Conservation (phyloP, 441 rosid genomes). For the Gossypium trilobum region DNA sequence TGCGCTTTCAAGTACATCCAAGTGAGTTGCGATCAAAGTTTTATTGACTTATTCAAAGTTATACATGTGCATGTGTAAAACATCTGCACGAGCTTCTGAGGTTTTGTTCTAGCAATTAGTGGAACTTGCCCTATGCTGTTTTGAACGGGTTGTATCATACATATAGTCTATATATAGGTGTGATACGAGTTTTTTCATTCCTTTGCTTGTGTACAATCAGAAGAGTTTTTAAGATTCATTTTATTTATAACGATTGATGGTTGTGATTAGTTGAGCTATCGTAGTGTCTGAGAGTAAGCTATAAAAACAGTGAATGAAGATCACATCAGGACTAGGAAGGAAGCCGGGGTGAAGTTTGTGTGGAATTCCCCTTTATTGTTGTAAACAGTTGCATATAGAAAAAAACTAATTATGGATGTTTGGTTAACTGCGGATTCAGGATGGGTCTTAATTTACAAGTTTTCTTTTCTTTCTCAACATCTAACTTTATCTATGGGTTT, state of each 20-base stretch:
- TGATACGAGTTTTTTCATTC: not conserved
- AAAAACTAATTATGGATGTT: not conserved
- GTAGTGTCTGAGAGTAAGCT: not conserved
- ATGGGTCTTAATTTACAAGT: not conserved
- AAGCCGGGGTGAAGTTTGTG: not conserved
- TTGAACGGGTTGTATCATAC: not conserved
- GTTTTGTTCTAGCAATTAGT: not conserved
- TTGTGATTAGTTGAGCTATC: not conserved
- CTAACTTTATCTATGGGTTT: not conserved
- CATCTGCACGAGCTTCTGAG: slow-evolving; percentile 3
- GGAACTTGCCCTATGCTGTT: not conserved
- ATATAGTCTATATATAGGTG: not conserved
- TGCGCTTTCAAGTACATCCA: slow-evolving; percentile 71
- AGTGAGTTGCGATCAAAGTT: slow-evolving; percentile 37
- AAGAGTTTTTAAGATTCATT: not conserved
- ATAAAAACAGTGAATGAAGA: not conserved
- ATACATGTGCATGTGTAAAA: not conserved
- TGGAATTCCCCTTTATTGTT: not conserved
- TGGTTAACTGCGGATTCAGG: not conserved
- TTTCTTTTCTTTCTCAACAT: not conserved
- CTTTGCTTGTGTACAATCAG: not conserved
- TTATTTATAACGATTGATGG: not conserved
- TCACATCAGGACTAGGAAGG: not conserved
- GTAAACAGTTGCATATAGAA: not conserved
- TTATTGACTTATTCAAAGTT: slow-evolving; percentile 4